Percentiles rank a stretch among this genome's conserved stretches.
phyloP scores from a whole-genome alignment of 2,329 filamentous ascomycete genomes.

The Colletotrichum sidae region DNA sequence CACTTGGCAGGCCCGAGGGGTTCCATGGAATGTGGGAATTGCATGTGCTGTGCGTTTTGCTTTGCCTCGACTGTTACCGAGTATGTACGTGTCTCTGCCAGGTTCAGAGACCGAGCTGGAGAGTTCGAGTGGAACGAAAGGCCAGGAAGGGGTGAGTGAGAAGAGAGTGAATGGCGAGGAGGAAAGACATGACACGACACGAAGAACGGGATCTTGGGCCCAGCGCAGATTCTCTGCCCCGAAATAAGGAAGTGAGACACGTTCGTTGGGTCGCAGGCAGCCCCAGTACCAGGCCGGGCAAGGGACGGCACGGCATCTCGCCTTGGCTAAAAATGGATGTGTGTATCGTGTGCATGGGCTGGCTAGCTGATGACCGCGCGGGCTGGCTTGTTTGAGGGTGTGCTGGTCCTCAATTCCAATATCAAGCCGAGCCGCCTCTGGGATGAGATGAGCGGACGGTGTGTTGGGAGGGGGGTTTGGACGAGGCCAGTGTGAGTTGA shows the following conservation, averaged over 20 bases:
- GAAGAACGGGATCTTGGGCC: background rate
- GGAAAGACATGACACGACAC: background rate
- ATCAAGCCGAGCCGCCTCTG: background rate
- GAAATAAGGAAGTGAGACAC: too few species aligned
- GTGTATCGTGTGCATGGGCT: too few species aligned
- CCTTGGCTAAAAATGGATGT: too few species aligned
- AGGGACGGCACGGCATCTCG: too few species aligned
- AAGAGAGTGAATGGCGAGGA: background rate
- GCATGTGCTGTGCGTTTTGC: constrained; percentile 5
- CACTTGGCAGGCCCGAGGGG: constrained; percentile 29
- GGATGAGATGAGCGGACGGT: too few species aligned
- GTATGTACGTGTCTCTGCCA: too few species aligned
- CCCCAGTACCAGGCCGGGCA: too few species aligned
- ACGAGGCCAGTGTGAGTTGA: too few species aligned
- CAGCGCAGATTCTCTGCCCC: too few species aligned
- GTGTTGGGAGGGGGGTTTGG: too few species aligned
- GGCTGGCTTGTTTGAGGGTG: background rate
- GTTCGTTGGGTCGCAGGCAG: too few species aligned
- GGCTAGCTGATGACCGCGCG: background rate
- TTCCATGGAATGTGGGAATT: constrained; percentile 33
- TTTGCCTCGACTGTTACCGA: background rate
- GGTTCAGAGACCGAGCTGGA: too few species aligned
- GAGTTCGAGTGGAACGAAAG: background rate
- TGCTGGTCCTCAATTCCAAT: background rate
- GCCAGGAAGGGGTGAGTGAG: background rate